Evolutionary conservation across 805 yeast genomes (phyloP), one percentile per base, ranked within the genome.

Genomic region (Scheffersomyces coipomensis): DNA sequence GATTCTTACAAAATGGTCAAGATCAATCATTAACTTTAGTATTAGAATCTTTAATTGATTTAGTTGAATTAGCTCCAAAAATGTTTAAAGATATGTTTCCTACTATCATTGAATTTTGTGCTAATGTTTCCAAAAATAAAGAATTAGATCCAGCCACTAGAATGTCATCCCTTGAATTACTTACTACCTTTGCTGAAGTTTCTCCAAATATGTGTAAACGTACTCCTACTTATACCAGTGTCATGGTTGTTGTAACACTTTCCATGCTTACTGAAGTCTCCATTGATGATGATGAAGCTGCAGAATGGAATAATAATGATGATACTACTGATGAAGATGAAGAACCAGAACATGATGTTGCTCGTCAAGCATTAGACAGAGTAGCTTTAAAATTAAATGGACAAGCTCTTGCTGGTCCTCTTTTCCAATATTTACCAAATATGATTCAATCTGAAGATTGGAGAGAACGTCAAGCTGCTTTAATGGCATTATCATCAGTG

Each of bases 401-500:
- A 34, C 83, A 81, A 55, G 75, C 83, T 12, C 72, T 93, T 45
- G 95, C 95, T 10, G 84, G 82, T 15, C 95, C 96, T 13, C 70
- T 93, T 40, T 93, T 93, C 68, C 86, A 85, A 56, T 85, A 79
- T 58, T 72, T 93, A 42, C 96, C 97, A 15, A 79, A 78, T 41
- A 87, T 93, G 96, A 64, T 88, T 16, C 68, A 69, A 39, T 83
- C 95, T 1, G 58, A 68, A 23, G 77, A 79, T 44, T 93, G 99
- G 99, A 83, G 95, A 60, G 95, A 89, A 60, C 83, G 97, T 46
- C 96, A 90, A 60, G 99, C 96, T 18, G 96, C 97, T 2, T 68
- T 93, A 40, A 93, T 93, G 98, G 97, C 97, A 0, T 69, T 93
- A 19, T 89, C 97, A 0, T 83, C 96, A 4, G 96, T 96, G 17